Evolutionary conservation across 768 basidiomycete species (phyloP).

Genomic region (Leccinum rimulosum): DNA sequence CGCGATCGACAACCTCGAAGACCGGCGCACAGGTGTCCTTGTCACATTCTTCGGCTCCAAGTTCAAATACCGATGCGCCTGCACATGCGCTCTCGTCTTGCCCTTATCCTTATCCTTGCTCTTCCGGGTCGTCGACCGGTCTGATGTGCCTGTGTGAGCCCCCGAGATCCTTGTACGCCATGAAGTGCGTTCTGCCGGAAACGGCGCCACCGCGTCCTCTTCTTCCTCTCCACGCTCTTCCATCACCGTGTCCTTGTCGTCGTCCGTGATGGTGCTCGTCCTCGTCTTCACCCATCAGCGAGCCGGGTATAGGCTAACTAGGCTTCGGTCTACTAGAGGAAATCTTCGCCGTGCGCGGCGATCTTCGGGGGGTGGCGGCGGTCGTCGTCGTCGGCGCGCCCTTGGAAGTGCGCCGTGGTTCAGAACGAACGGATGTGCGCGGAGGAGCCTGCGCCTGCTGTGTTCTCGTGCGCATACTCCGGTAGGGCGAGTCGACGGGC

Average conservation of each 20-base stretch:
- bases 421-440: conserved; percentile 12
- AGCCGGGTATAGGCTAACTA: conserved; percentile 42
- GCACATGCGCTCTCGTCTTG: conserved; percentile 17
- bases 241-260: conserved; percentile 15
- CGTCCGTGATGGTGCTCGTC: conserved; percentile 25
- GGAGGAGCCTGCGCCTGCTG: conserved; percentile 12
- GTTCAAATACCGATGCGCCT: neutral
- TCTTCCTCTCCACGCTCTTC: conserved; percentile 30
- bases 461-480: conserved; percentile 7
- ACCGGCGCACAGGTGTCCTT: conserved; percentile 33
- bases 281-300: conserved; percentile 39
- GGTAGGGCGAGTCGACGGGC: conserved; percentile 15
- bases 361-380: neutral
- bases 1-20: conserved; percentile 38
- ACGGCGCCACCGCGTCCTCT: conserved; percentile 34
- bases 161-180: conserved; percentile 22
- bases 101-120: conserved; percentile 10
- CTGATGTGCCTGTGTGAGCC: conserved; percentile 5
- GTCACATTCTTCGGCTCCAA: neutral
- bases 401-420: conserved; percentile 11
- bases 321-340: conserved; percentile 6
- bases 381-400: neutral
- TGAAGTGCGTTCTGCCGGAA: conserved; percentile 25
- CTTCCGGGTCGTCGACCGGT: conserved; percentile 2
- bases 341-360: conserved; percentile 4